Evolutionary conservation across 1,284 basidiomycete genomes (phyloP), one percentile per base, ranked within the genome.

Genomic region (Rhodofomes roseus): DNA sequence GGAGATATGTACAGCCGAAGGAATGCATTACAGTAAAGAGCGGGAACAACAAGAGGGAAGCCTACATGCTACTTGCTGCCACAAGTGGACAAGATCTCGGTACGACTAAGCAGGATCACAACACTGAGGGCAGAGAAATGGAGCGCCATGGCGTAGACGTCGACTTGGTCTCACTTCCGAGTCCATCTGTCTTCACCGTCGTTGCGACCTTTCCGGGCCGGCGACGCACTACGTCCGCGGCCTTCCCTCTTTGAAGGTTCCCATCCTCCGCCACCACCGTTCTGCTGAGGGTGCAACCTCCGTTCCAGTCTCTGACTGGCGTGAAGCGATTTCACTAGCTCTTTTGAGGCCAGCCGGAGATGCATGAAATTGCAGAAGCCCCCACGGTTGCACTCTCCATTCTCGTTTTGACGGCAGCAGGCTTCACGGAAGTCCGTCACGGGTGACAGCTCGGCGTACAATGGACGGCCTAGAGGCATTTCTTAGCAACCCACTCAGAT

Each of bases 321-420:
- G 31, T 89, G 85, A 55, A 98, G 77, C 18, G 89, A 86, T 44
- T 83, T 84, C 1, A 95, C 89, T 8, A 96, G 83, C 5, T 90
- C 85, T 69, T 89, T 87, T 40, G 92, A 91, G 27, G 94, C 92
- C 40, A 95, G 83, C 27, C 93, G 86, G 27, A 98, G 79, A 77
- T 99, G 96, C 95, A 98, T 98, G 72, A 99, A 99, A 76, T 99
- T 99, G 79, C 96, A 99, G 77, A 98, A 96, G 1, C 95, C 95
- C 56, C 95, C 95, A 56, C 95, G 87, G 70, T 95, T 95, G 73
- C 95, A 96, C 76, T 98, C 95, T 11, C 96, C 96, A 66, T 97
- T 91, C 74, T 98, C 95, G 69, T 98, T 98, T 75, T 99, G 97
- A 52, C 97, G 84, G 75, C 97, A 99, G 74, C 97, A 99, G 0